A percentile compares a stretch with the other conserved stretches of the same genome.
Evolutionary conservation across 257 asterid species (phyloP).

Genomic region (Solanum rostratum): DNA sequence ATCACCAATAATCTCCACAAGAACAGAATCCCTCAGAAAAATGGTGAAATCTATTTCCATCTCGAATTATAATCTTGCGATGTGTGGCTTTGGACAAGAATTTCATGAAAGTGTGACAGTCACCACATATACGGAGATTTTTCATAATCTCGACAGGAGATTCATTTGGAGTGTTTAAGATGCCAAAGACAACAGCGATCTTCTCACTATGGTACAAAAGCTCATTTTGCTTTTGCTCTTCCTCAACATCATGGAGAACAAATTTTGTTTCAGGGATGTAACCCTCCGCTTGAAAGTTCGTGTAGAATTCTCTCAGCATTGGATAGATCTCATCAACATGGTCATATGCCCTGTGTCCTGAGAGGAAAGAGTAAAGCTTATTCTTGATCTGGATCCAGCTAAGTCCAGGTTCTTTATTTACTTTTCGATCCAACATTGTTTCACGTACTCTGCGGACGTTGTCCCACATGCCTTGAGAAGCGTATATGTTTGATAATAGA

Average conservation of each 20-base stretch:
- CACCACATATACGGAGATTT: constrained; percentile 4
- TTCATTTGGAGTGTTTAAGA: neutral
- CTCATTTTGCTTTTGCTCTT: constrained; percentile 3
- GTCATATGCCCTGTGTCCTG: neutral
- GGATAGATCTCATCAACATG: neutral
- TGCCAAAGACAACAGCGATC: constrained; percentile 7
- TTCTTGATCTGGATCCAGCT: constrained; percentile 6
- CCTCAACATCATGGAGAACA: constrained; percentile 4
- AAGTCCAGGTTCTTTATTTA: constrained; percentile 2
- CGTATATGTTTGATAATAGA: neutral
- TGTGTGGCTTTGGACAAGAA: neutral
- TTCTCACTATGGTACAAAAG: constrained; percentile 3
- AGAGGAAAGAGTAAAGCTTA: neutral
- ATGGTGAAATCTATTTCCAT: constrained; percentile 7
- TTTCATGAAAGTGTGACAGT: constrained; percentile 4
- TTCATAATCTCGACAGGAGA: neutral
- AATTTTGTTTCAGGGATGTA: neutral
- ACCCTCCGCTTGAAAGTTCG: neutral
- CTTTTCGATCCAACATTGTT: neutral
- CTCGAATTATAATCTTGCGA: constrained; percentile 1
- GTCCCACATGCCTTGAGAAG: constrained; percentile 1
- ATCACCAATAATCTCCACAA: constrained; percentile 5
- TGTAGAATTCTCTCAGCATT: neutral
- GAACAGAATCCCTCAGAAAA: neutral
- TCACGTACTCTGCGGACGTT: neutral